Evolutionary conservation across 139 green algal genomes (phyloP).

Genomic region (Chlorella sp.): DNA sequence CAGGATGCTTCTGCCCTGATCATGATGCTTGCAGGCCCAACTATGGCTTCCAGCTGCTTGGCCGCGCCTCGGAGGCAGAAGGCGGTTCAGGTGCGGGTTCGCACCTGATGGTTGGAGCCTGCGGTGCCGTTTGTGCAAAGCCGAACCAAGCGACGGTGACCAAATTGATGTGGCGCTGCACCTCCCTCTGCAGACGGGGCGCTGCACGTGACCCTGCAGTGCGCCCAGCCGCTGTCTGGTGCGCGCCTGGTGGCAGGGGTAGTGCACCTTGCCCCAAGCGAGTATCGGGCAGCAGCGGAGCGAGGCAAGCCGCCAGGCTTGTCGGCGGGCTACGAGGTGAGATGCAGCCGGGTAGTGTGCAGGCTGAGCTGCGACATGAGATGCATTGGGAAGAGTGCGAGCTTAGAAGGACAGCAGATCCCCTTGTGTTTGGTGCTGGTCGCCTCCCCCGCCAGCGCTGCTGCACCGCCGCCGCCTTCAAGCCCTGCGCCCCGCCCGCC

Average conservation of each 20-base stretch:
- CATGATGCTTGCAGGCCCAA: not conserved
- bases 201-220: not conserved
- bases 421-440: not conserved
- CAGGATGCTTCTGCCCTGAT: no score
- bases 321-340: not conserved
- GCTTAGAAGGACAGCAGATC: no score
- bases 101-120: not conserved
- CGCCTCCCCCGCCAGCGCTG: not conserved
- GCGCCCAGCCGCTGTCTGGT: constrained; percentile 11
- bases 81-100: not conserved
- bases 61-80: not conserved
- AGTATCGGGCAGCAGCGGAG: not conserved
- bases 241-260: not conserved
- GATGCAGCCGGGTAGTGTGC: no score
- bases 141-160: not conserved
- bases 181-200: not conserved
- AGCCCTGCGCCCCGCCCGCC: no score
- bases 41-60: constrained; percentile 4
- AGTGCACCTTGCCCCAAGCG: constrained; percentile 5
- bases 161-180: not conserved
- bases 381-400: no score
- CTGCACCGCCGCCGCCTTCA: no score
- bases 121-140: not conserved
- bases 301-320: not conserved
- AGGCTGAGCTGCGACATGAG: no score